phyloP scores from a whole-genome alignment of 192 early-diverging fungal species.

The Linnemannia zychae region DNA sequence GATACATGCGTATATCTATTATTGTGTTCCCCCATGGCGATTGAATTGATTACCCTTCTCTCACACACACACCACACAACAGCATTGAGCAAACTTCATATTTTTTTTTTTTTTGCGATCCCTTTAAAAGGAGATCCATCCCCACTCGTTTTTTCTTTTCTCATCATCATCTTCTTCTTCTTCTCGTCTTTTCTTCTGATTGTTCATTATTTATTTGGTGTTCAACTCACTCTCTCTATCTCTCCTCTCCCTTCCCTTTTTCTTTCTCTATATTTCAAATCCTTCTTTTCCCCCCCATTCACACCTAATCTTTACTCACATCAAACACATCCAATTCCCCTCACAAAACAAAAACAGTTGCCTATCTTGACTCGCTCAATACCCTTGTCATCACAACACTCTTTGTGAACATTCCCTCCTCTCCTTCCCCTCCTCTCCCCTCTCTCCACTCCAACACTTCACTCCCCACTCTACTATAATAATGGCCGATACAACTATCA shows the following conservation, averaged over 20 bases:
- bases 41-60: conserved; percentile 1
- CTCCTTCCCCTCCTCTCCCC: background rate
- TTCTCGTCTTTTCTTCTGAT: background rate
- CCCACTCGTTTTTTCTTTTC: background rate
- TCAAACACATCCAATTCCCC: background rate
- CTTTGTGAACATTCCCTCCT: conserved; percentile 3
- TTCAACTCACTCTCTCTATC: background rate
- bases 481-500: conserved; percentile 16
- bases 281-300: conserved; percentile 10
- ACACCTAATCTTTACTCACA: conserved; percentile 19
- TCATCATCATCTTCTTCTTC: background rate
- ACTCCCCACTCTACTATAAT: background rate
- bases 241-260: conserved; percentile 10
- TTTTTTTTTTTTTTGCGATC: background rate
- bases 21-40: background rate
- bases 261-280: conserved; percentile 5
- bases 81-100: background rate
- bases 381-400: conserved; percentile 11
- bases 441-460: conserved; percentile 2
- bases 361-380: conserved; percentile 40
- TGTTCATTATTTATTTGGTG: conserved; percentile 8
- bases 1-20: background rate
- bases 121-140: conserved; percentile 8
- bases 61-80: background rate
- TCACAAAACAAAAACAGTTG: conserved; percentile 4